A percentile compares a stretch with the other conserved stretches of the same genome.
Evolutionary conservation across 2,329 filamentous ascomycete genomes (phyloP).

Genomic region (Neurospora crassa): DNA sequence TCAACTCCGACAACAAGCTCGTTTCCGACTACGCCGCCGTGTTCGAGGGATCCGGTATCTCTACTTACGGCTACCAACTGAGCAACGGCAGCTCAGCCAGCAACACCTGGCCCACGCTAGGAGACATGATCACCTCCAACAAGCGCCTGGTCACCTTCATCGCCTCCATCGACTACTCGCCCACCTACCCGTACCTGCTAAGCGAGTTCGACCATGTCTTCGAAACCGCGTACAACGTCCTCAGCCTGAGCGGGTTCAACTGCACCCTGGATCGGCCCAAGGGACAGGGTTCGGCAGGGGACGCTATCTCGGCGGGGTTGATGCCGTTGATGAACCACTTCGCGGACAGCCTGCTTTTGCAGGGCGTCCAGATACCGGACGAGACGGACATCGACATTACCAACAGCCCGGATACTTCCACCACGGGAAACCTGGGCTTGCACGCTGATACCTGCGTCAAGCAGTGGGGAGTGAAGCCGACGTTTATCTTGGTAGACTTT

Average conservation of each 20-base stretch:
- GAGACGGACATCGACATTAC: constrained; percentile 50
- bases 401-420: constrained; percentile 50
- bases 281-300: constrained; percentile 34
- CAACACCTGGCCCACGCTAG: constrained; percentile 60
- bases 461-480: constrained; percentile 55
- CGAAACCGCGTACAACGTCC: constrained; percentile 62
- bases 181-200: constrained; percentile 47
- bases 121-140: constrained; percentile 53
- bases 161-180: constrained; percentile 38
- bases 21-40: constrained; percentile 43
- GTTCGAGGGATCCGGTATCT: constrained; percentile 51
- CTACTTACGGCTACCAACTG: constrained; percentile 50
- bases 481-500: constrained; percentile 71
- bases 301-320: constrained; percentile 47
- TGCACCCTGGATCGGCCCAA: constrained; percentile 61
- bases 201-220: constrained; percentile 59
- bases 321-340: constrained; percentile 78
- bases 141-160: constrained; percentile 62
- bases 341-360: constrained; percentile 47
- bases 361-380: constrained; percentile 51
- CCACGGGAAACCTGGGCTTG: constrained; percentile 42
- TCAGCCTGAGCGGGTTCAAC: constrained; percentile 54
- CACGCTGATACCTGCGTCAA: constrained; percentile 44
- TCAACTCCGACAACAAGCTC: constrained; percentile 55
- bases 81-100: constrained; percentile 32